Percentiles rank a stretch among this genome's conserved stretches.
Evolutionary conservation across 1,139 yeast genomes (phyloP).

Genomic region (Arxiozyma bovina): DNA sequence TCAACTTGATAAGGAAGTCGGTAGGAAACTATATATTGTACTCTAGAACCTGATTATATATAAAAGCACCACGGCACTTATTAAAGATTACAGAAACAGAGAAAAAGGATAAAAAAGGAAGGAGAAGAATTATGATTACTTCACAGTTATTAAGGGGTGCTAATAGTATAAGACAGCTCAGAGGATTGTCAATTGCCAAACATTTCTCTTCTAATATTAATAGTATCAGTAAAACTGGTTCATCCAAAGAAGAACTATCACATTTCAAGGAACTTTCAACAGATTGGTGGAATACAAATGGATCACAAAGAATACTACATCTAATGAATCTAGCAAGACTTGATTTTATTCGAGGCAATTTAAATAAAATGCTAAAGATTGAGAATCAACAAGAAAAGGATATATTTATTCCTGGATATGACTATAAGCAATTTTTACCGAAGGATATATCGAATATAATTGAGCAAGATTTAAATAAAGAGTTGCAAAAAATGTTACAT

Average conservation of each 20-base stretch:
- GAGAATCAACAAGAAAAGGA: slow-evolving; percentile 37
- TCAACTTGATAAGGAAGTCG: neutral
- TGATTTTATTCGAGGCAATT: slow-evolving; percentile 68
- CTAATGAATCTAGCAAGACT: slow-evolving; percentile 85
- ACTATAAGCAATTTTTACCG: slow-evolving; percentile 54
- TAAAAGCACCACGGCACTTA: neutral
- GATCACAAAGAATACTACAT: slow-evolving; percentile 87
- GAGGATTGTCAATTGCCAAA: neutral
- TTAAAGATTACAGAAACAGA: neutral
- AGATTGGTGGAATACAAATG: slow-evolving; percentile 93
- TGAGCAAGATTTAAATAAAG: slow-evolving; percentile 39
- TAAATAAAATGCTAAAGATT: slow-evolving; percentile 39
- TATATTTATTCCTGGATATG: slow-evolving; percentile 72
- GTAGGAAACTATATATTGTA: no score
- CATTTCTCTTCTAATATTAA: slow-evolving; percentile 1
- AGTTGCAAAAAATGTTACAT: slow-evolving; percentile 37
- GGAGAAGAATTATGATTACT: neutral
- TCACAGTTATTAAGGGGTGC: neutral
- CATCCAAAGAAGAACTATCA: slow-evolving; percentile 46
- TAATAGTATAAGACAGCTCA: neutral
- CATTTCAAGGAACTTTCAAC: slow-evolving; percentile 84
- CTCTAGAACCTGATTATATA: neutral
- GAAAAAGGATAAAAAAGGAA: neutral
- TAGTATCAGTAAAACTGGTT: slow-evolving; percentile 11
- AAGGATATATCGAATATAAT: slow-evolving; percentile 40